A percentile compares a stretch with the other conserved stretches of the same genome.
Evolutionary conservation across 2,329 filamentous ascomycete genomes (phyloP).

Genomic region (Aspergillus eucalypticola): DNA sequence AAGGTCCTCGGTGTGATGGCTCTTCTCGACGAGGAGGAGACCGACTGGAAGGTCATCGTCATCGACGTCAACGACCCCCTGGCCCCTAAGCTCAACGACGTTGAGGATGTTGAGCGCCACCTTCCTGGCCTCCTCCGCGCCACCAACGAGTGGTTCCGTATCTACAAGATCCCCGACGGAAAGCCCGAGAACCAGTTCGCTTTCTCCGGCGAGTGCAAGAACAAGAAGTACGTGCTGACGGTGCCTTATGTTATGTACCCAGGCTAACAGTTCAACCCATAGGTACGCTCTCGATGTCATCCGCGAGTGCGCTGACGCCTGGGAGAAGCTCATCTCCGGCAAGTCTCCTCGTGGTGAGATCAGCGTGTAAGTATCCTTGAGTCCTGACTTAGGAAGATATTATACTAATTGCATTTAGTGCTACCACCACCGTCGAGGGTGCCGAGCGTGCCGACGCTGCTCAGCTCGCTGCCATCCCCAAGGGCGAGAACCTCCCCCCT

Average conservation of each 20-base stretch:
- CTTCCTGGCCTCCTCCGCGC: conserved; percentile 93
- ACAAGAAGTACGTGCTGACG: conserved; percentile 73
- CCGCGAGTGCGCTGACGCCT: conserved; percentile 93
- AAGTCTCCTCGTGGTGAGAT: conserved; percentile 77
- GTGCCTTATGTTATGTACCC: not conserved
- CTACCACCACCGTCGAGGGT: conserved; percentile 75
- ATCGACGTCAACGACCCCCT: conserved; percentile 98
- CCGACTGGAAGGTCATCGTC: conserved; percentile 99
- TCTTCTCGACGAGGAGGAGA: conserved; percentile 98
- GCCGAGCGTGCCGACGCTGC: conserved; percentile 67
- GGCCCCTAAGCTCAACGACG: conserved; percentile 93
- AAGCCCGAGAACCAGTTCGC: conserved; percentile 99
- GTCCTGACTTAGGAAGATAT: not conserved
- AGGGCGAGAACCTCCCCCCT: conserved; percentile 75
- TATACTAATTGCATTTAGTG: conserved; percentile 49
- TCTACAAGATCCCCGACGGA: conserved; percentile 99
- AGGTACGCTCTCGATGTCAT: conserved; percentile 94
- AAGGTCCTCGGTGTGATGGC: conserved; percentile 99
- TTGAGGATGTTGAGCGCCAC: conserved; percentile 98
- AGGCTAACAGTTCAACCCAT: conserved; percentile 19
- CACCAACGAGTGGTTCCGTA: conserved; percentile 99
- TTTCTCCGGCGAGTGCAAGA: conserved; percentile 99
- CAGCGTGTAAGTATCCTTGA: conserved; percentile 66
- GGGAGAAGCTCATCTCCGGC: conserved; percentile 93
- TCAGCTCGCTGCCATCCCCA: conserved; percentile 74